Evolutionary conservation across 2,329 filamentous ascomycete species (phyloP).

Genomic region (Blastomyces percursus): DNA sequence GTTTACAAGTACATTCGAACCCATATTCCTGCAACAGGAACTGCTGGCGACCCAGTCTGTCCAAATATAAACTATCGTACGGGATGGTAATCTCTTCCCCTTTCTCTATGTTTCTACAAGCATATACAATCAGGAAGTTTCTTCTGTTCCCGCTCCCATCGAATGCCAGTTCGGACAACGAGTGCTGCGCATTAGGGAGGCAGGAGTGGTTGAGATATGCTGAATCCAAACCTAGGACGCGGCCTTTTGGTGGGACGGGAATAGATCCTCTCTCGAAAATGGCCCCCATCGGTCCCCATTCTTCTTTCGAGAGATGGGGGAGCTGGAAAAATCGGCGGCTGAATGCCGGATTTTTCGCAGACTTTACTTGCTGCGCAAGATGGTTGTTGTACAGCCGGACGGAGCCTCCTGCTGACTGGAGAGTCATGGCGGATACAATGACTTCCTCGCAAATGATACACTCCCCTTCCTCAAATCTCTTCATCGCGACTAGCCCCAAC

Average conservation of each 20-base stretch:
- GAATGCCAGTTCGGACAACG: conserved; percentile 1
- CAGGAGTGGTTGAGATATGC: conserved; percentile 21
- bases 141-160: background rate
- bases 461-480: background rate
- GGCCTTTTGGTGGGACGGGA: background rate
- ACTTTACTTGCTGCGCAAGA: conserved; percentile 6
- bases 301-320: background rate
- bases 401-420: background rate
- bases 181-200: conserved; percentile 16
- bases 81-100: conserved; percentile 21
- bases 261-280: conserved; percentile 9
- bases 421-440: conserved; percentile 4
- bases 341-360: background rate
- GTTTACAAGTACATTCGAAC: conserved; percentile 20
- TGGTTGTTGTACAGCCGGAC: conserved; percentile 6
- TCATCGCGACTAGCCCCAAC: conserved; percentile 6
- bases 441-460: conserved; percentile 9
- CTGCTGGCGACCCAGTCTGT: conserved; percentile 8
- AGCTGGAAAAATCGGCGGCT: conserved; percentile 8
- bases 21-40: conserved; percentile 11
- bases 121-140: conserved; percentile 11
- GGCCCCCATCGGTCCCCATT: conserved; percentile 6
- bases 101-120: conserved; percentile 13
- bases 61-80: conserved; percentile 13
- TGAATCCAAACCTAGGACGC: background rate